Base-by-base conservation (phyloP, 805 yeast genomes). In the Saccharomycopsis sp. region DNA sequence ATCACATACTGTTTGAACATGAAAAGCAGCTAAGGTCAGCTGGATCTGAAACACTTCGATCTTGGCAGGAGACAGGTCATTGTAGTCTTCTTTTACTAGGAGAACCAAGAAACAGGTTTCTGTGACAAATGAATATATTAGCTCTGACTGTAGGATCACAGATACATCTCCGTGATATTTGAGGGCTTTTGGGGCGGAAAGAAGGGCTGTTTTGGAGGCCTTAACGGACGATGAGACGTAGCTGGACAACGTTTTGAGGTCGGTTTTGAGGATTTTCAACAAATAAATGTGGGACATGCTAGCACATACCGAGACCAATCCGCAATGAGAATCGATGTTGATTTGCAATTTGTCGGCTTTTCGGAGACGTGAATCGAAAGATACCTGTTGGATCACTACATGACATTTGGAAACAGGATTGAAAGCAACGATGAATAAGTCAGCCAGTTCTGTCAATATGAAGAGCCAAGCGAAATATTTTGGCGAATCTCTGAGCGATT, bases 361-460 rank as follows among this genome's bases (percentile, higher is more conserved):
- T 3, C 22, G 3, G 22, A 44, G 22, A 17, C 3, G 49, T 17
- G 47, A 22, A 15, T 20, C 34, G 25, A 15, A 53, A 22, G 24
- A 41, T 41, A 35, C 14, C 17, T 41, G 47, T 9, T 58, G 56
- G 15, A 54, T 5, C 12, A 44, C 29, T 15, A 22, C 14, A 24
- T 41, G 24, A 19, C 17, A 34, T 23, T 38, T 20, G 12, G 50
- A 8, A 5, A 19, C 7, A 9, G 22, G n/a, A n/a, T 49, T 17
- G 41, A 7, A 55, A 15, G 29, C 57, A 22, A 57, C 8, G 2
- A 41, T 41, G n/a, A 14, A 52, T 38, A 57, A 3, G 20, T 53
- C 12, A 35, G 54, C 38, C 2, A 3, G 3, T 47, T 54, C 54
- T 2, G 57, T 57, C 20, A 57, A 38, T 2, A 54, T 35, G 12